Percentiles rank a stretch among this genome's conserved stretches.
Conservation (phyloP, 164 flowering plant genomes). For the Warburgia ugandensis region DNA sequence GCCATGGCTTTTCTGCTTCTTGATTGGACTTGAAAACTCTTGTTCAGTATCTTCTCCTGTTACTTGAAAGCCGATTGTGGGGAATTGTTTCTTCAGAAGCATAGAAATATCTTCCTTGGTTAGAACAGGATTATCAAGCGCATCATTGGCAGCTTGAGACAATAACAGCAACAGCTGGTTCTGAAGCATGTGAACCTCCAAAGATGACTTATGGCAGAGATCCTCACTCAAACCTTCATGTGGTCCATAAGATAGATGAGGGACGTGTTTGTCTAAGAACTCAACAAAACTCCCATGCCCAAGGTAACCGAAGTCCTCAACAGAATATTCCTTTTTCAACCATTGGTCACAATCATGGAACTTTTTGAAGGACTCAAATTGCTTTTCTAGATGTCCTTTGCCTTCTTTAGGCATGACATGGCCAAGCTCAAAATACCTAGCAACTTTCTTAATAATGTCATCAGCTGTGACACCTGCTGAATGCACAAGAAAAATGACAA, state of each 20-base stretch:
- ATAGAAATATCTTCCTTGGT: conserved; percentile 36
- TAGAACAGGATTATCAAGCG: conserved; percentile 30
- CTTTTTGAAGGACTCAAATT: conserved; percentile 29
- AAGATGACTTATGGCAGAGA: conserved; percentile 17
- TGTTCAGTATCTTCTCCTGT: conserved; percentile 29
- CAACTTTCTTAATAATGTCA: conserved; percentile 43
- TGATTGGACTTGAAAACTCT: conserved; percentile 23
- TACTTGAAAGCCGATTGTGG: conserved; percentile 41
- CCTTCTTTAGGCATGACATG: conserved; percentile 12
- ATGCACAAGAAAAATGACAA: conserved; percentile 4
- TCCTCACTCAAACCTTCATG: conserved; percentile 23
- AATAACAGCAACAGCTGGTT: conserved; percentile 44
- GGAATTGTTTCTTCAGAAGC: conserved; percentile 67
- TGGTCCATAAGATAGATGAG: conserved; percentile 36
- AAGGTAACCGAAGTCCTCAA: conserved; percentile 50
- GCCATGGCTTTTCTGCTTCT: conserved; percentile 19
- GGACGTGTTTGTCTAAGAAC: conserved; percentile 48
- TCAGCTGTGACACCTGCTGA: conserved; percentile 47
- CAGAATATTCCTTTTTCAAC: conserved; percentile 55
- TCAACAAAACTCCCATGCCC: conserved; percentile 65
- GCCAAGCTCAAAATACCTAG: conserved; percentile 32
- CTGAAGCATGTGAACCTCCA: conserved; percentile 51
- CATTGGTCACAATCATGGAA: conserved; percentile 53
- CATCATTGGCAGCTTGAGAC: conserved; percentile 52
- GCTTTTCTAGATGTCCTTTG: conserved; percentile 23